Conservation (phyloP, 1,139 yeast species). For the Sugiyamaella neomexicana region DNA sequence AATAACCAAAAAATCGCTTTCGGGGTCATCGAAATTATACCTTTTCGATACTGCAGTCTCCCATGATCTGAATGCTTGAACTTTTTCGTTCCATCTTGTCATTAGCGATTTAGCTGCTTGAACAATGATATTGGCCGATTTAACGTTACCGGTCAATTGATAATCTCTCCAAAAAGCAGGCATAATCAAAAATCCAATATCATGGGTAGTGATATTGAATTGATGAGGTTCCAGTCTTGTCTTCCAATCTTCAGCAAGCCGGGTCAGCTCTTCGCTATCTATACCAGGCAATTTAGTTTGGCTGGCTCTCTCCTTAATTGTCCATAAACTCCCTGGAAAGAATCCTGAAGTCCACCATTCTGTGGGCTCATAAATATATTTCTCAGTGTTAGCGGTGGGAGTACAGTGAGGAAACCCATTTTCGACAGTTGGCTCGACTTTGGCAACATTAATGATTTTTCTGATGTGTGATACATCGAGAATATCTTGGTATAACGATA, state of each 20-base stretch:
- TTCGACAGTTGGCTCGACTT: slow-evolving; percentile 5
- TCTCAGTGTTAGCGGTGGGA: slow-evolving; percentile 14
- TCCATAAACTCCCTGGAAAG: slow-evolving; percentile 37
- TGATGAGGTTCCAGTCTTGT: slow-evolving; percentile 30
- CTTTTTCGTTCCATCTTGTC: slow-evolving; percentile 33
- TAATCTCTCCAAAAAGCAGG: slow-evolving; percentile 36
- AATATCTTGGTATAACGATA: slow-evolving; percentile 2
- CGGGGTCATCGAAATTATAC: slow-evolving; percentile 21
- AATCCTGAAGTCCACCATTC: slow-evolving; percentile 40
- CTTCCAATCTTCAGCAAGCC: slow-evolving; percentile 28
- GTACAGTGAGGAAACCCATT: slow-evolving; percentile 24
- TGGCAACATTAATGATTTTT: slow-evolving; percentile 16
- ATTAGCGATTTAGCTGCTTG: slow-evolving; percentile 37
- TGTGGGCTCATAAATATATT: slow-evolving; percentile 29
- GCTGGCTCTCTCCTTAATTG: slow-evolving; percentile 31
- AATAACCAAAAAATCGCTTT: slow-evolving; percentile 36
- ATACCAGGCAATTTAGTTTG: slow-evolving; percentile 17
- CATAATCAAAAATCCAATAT: slow-evolving; percentile 36
- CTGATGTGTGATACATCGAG: slow-evolving; percentile 11
- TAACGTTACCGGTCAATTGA: slow-evolving; percentile 25
- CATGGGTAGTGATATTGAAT: slow-evolving; percentile 37
- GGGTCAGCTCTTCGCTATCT: slow-evolving; percentile 29
- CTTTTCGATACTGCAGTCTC: slow-evolving; percentile 28
- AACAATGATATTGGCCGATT: slow-evolving; percentile 31
- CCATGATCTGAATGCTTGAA: slow-evolving; percentile 38